Percentiles rank a stretch among this genome's conserved stretches.
phyloP scores from a whole-genome alignment of 2,329 filamentous ascomycete species.

The Trichoderma polysporum region DNA sequence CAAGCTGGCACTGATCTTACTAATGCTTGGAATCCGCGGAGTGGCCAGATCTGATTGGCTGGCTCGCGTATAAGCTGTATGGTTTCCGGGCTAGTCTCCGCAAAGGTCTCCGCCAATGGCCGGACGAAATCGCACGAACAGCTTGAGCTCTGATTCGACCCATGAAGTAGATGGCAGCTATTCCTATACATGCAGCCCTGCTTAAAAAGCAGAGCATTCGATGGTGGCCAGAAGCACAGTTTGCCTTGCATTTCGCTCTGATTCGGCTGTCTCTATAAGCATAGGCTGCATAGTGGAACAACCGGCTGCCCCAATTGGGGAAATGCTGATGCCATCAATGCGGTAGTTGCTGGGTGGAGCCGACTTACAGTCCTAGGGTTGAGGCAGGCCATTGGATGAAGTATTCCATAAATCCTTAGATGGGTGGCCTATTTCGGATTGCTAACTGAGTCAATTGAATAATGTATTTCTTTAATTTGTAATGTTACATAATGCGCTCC shows the following conservation, averaged over 20 bases:
- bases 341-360: not conserved
- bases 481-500: not conserved
- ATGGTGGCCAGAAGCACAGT: too few relatives aligned
- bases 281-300: not conserved
- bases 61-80: not conserved
- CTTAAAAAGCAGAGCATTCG: not conserved
- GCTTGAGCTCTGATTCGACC: not conserved
- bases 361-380: not conserved
- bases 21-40: not conserved
- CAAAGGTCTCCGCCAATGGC: not conserved
- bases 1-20: not conserved
- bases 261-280: not conserved
- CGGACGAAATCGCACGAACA: constrained; percentile 15
- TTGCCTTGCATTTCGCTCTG: not conserved
- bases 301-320: not conserved
- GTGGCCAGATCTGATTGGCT: not conserved
- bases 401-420: not conserved
- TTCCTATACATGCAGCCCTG: not conserved
- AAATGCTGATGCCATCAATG: not conserved
- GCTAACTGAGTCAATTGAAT: not conserved
- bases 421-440: not conserved
- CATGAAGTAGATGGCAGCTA: not conserved
- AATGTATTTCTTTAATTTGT: not conserved
- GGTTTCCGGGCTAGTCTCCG: not conserved
- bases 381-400: not conserved